Conservation (phyloP, 441 rosid genomes). For the Sinapis alba region DNA sequence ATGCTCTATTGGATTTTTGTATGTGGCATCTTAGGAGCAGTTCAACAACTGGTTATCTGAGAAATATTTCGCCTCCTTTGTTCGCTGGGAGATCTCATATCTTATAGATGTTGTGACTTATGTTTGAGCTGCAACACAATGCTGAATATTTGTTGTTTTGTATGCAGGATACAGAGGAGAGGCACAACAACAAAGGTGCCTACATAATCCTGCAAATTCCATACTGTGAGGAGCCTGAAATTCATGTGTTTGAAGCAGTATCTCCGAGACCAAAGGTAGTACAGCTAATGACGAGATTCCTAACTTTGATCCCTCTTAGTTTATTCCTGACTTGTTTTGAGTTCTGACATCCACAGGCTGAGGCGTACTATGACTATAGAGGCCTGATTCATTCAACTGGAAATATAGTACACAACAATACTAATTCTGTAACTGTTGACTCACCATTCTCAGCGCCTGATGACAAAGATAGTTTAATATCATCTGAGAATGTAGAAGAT, state of each 20-base stretch:
- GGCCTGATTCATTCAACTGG: conserved; percentile 24
- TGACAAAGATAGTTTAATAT: conserved; percentile 28
- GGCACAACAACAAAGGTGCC: conserved; percentile 38
- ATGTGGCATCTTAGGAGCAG: neutral
- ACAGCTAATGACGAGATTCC: conserved; percentile 4
- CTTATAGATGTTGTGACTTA: conserved; percentile 3
- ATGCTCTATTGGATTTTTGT: neutral
- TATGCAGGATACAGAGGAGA: conserved; percentile 40
- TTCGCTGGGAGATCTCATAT: neutral
- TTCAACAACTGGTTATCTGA: neutral
- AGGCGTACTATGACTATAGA: conserved; percentile 37
- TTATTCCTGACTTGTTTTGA: conserved; percentile 19
- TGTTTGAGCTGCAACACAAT: conserved; percentile 12
- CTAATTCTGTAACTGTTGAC: conserved; percentile 2
- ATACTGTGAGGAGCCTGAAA: conserved; percentile 36
- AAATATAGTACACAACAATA: conserved; percentile 16
- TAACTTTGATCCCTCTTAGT: conserved; percentile 2
- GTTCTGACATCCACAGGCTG: conserved; percentile 33
- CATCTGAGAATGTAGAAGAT: conserved; percentile 31
- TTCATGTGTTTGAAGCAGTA: conserved; percentile 40
- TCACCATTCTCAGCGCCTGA: conserved; percentile 28
- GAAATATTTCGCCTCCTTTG: no score
- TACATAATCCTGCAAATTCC: conserved; percentile 40
- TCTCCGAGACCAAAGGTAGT: conserved; percentile 43
- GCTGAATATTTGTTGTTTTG: neutral